phyloP scores from a whole-genome alignment of 345 rosid species.

The Brassica cretica region DNA sequence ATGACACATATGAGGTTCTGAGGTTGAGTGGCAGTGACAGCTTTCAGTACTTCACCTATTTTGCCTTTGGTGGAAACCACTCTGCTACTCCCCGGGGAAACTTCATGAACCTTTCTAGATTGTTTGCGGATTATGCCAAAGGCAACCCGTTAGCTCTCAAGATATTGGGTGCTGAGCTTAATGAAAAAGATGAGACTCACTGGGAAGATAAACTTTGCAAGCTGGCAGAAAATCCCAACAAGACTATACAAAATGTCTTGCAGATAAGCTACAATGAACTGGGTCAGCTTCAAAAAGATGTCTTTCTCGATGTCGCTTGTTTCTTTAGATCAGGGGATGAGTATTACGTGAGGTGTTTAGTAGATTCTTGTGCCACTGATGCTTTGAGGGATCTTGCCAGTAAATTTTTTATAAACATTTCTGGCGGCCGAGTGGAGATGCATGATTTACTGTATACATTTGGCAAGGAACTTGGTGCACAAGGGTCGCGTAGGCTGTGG shows the following conservation, averaged over 20 bases:
- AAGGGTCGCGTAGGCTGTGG: background rate
- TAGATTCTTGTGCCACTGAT: conserved; percentile 17
- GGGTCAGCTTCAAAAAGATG: background rate
- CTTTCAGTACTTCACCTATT: background rate
- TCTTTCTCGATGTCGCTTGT: conserved; percentile 46
- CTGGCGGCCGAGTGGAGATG: conserved; percentile 18
- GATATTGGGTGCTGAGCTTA: conserved; percentile 31
- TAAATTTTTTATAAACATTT: conserved; percentile 32
- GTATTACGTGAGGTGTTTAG: conserved; percentile 2
- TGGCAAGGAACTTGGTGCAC: conserved; percentile 32
- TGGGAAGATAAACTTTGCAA: conserved; percentile 29
- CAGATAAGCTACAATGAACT: conserved; percentile 41
- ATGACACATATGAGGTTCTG: conserved; percentile 6
- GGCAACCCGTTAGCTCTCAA: conserved; percentile 47
- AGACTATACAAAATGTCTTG: conserved; percentile 16
- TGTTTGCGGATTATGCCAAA: conserved; percentile 24
- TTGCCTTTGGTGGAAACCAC: conserved; percentile 14
- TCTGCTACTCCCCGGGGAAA: background rate
- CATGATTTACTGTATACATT: conserved; percentile 41
- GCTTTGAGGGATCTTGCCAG: conserved; percentile 24
- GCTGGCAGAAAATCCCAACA: conserved; percentile 13
- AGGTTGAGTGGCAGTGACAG: conserved; percentile 25
- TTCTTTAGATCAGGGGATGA: conserved; percentile 33
- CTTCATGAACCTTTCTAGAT: conserved; percentile 12
- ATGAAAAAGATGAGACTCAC: background rate